Percentiles rank a stretch among this genome's conserved stretches.
These are phyloP conservation scores for Backusella westeae DNA, from an alignment of 192 early-diverging fungal genomes.

Conservation along the genomic window DNA sequence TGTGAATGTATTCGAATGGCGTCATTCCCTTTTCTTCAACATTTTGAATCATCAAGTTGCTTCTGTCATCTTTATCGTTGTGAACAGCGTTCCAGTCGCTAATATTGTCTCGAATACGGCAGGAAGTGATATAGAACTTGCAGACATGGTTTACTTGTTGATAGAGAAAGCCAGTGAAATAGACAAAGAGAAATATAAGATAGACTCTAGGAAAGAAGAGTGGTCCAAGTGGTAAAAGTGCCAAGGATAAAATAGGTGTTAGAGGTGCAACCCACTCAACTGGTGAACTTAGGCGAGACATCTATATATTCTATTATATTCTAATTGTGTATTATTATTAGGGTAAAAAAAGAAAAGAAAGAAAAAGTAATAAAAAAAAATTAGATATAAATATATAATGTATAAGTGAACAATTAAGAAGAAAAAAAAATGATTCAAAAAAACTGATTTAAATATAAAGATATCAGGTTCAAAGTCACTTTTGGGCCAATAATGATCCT, in stretches of 20 bases:
- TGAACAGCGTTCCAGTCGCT: constrained; percentile 30
- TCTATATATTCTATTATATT: neutral
- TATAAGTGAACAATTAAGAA: neutral
- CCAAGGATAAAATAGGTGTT: constrained; percentile 36
- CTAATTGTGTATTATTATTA: neutral
- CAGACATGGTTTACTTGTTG: constrained; percentile 46
- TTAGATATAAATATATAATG: neutral
- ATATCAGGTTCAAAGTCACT: constrained; percentile 2
- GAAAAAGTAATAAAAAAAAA: neutral
- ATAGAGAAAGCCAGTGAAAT: constrained; percentile 45
- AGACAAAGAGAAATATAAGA: constrained; percentile 40
- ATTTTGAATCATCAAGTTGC: neutral
- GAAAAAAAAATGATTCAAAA: neutral
- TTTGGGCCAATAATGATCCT: neutral
- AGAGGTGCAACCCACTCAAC: constrained; percentile 47
- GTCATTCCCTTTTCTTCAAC: constrained; percentile 11
- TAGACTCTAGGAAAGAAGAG: constrained; percentile 43
- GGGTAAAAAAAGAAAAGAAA: neutral
- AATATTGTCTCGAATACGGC: constrained; percentile 40
- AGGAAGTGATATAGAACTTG: constrained; percentile 44
- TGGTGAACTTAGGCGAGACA: constrained; percentile 21
- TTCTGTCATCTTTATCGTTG: neutral
- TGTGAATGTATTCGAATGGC: constrained; percentile 45
- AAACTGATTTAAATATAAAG: neutral
- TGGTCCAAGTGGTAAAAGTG: constrained; percentile 42